Base-by-base conservation (phyloP, 1,284 basidiomycete species). In the Apiotrichum gracile region DNA sequence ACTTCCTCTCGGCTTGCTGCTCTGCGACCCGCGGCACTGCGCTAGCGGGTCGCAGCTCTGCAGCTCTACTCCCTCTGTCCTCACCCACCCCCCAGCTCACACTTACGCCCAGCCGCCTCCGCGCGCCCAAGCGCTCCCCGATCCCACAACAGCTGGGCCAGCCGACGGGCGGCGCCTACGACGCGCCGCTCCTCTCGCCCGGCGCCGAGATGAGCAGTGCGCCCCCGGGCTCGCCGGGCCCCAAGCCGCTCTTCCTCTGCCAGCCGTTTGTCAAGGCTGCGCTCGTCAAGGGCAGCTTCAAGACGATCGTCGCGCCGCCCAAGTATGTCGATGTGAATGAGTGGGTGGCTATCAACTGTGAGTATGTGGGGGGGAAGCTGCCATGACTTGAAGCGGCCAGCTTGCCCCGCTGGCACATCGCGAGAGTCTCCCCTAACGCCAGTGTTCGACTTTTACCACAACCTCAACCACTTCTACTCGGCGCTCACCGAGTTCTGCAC, bases 321-420 rank as follows among this genome's bases (percentile, higher is more conserved):
- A 97, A 97, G 73, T 97, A 94, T 70, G 88, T 92, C 38, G 91
- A 96, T 73, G 88, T 92, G 48, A 93, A 91, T 82, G 96, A 98
- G 76, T 98, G 96, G 96, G 91, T 98, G 29, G 94, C 93, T 1
- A 87, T 96, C 55, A 97, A 97, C 70, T 82, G 92, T 97, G 70
- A 70, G 89, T 79, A 10, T 16, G 29, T 31, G 8, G 29, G 8
- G 29, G 7, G 29, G 29, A 31, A 31, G 29, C 29, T 13, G 13
- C 8, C 13, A 8, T 31, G 7, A 31, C 7, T 31, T 31, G 29
- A n/a, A n/a, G n/a, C n/a, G n/a, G n/a, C n/a, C n/a, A n/a, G n/a
- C n/a, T n/a, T n/a, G n/a, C n/a, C n/a, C 29, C 13, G 14, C 29
- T 31, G 29, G 7, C 5, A 5, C 35, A 9, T 5, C 29, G 17